Conservation (phyloP, 2,329 filamentous ascomycete genomes). For the Clonostachys sp. region DNA sequence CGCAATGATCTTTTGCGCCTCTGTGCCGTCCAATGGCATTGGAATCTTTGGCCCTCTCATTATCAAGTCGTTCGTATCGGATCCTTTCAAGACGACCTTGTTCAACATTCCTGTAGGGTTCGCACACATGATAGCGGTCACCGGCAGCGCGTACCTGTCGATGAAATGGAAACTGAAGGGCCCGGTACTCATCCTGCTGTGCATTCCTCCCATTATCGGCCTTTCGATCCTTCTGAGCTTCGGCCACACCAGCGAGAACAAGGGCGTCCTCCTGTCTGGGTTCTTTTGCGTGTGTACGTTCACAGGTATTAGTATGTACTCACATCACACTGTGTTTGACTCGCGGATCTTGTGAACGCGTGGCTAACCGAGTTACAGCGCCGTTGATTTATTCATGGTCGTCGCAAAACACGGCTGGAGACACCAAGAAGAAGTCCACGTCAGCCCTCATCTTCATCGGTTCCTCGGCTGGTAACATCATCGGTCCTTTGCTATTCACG, state of each 20-base stretch:
- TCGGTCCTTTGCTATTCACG: conserved; percentile 62
- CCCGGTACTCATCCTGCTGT: conserved; percentile 47
- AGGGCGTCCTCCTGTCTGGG: conserved; percentile 45
- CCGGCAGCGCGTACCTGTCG: conserved; percentile 50
- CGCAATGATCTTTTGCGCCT: conserved; percentile 47
- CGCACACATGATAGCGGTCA: conserved; percentile 54
- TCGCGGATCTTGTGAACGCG: not conserved
- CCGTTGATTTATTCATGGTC: conserved; percentile 59
- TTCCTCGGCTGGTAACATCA: conserved; percentile 60
- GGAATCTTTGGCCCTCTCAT: conserved; percentile 57
- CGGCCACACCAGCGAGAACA: conserved; percentile 36
- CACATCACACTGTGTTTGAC: conserved; percentile 39
- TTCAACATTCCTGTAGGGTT: conserved; percentile 58
- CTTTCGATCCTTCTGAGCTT: conserved; percentile 48
- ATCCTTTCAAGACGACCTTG: conserved; percentile 50
- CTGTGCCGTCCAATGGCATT: conserved; percentile 52
- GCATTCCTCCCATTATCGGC: conserved; percentile 52
- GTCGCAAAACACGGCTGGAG: conserved; percentile 60
- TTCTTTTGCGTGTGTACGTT: conserved; percentile 58
- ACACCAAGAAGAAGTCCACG: conserved; percentile 65
- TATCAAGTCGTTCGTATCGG: conserved; percentile 53
- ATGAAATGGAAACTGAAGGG: conserved; percentile 52
- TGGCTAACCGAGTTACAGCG: conserved; percentile 23
- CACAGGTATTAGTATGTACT: conserved; percentile 29
- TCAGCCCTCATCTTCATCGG: conserved; percentile 63